Evolutionary conservation across 495 filamentous ascomycete genomes (phyloP), one percentile per base, ranked within the genome.

Genomic region (Aspergillus sclerotiicarbonarius): DNA sequence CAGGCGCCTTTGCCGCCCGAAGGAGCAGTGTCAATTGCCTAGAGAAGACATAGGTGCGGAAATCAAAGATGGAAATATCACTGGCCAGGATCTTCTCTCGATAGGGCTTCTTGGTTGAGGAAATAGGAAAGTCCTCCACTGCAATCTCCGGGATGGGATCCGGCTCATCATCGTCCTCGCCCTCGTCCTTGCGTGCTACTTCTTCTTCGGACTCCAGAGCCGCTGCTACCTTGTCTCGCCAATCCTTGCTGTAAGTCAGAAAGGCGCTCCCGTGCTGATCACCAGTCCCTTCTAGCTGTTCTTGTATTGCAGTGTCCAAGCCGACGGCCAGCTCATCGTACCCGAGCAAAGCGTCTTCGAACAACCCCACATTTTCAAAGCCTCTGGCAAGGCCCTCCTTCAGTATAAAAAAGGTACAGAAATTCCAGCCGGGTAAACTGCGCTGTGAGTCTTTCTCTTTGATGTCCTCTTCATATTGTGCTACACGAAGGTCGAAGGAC

Each of bases 381-480:
- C 92, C 95, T 56, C 88, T 81, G 5, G 92, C 92, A 43, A 98
- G 79, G 5, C 94, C 94, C 68, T 98, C 94, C 64, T 98, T 98
- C 15, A 98, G 78, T 19, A 98, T 90, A 67, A 98, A 98, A 67
- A 97, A 98, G 0, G 95, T 98, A 70, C 93, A 97, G 67, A 98
- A 98, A 67, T 98, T 98, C 94, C 95, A 98, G 0, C 94, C 94
- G 4, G 95, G 94, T 20, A 98, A 73, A 43, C 79, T 83, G 43
- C 93, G 85, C 75, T 97, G 92, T 4, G 88, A 83, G 63, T 98
- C 94, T 64, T 90, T 91, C 67, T 96, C 95, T 62, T 87, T 87
- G 64, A 98, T 95, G 70, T 98, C 95, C 64, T 97, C 93, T 66
- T 98, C 94, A 70, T 98, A 98, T 65, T 97, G 93, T 41, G 81